These are phyloP conservation scores for Gyrodon lividus DNA, from an alignment of 768 basidiomycete species.

Conservation along the genomic window DNA sequence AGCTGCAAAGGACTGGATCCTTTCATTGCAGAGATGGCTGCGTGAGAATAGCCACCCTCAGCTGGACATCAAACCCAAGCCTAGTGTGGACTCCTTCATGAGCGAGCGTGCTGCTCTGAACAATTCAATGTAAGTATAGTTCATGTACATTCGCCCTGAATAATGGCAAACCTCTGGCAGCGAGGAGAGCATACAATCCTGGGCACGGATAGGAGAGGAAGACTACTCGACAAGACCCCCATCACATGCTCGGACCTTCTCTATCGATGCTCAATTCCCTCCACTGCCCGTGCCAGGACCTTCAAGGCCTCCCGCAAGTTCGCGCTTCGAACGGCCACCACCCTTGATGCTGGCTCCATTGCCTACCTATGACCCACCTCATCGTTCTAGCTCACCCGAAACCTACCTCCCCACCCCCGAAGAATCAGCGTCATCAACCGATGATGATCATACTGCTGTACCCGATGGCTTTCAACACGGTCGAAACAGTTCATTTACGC, in stretches of 20 bases:
- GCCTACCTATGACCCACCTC: conserved; percentile 40
- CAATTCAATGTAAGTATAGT: conserved; percentile 26
- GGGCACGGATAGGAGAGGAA: conserved; percentile 41
- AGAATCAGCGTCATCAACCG: conserved; percentile 50
- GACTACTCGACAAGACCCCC: conserved; percentile 39
- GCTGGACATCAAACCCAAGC: conserved; percentile 31
- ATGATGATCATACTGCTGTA: conserved; percentile 39
- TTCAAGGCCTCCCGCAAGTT: conserved; percentile 26
- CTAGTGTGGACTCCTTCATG: conserved; percentile 50
- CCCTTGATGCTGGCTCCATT: conserved; percentile 49
- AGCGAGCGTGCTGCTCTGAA: conserved; percentile 42
- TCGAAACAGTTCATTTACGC: conserved; percentile 52
- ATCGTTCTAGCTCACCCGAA: conserved; percentile 52
- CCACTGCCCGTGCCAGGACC: conserved; percentile 30
- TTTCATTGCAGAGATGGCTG: conserved; percentile 73
- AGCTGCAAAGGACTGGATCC: conserved; percentile 71
- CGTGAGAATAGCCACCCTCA: conserved; percentile 43
- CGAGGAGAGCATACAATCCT: conserved; percentile 43
- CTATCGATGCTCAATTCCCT: conserved; percentile 57
- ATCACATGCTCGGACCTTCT: conserved; percentile 59
- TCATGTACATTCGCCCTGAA: not conserved
- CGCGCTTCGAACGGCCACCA: conserved; percentile 42
- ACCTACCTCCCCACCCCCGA: conserved; percentile 57
- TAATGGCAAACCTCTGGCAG: conserved; percentile 22
- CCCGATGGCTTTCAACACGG: conserved; percentile 36